Percentiles rank a stretch among this genome's conserved stretches.
phyloP scores from a whole-genome alignment of 1,284 basidiomycete genomes.

The Apiotrichum gamsii region DNA sequence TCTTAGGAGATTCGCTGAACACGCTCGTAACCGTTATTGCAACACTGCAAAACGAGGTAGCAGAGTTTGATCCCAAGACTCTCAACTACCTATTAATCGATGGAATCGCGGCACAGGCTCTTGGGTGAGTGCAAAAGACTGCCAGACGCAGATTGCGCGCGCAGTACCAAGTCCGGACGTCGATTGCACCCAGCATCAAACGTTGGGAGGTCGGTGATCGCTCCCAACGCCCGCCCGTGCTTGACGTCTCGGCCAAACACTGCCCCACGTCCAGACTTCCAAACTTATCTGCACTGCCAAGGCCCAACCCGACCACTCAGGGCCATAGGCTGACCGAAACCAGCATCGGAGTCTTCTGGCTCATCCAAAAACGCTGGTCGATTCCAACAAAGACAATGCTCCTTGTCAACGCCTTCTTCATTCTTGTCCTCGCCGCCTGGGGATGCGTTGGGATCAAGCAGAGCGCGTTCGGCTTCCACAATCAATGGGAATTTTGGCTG shows the following conservation, averaged over 20 bases:
- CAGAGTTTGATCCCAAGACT: slow-evolving; percentile 37
- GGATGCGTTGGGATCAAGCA: slow-evolving; percentile 21
- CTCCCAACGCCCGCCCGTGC: too few relatives aligned
- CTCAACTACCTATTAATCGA: slow-evolving; percentile 59
- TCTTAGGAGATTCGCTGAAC: slow-evolving; percentile 64
- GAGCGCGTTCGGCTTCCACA: slow-evolving; percentile 19
- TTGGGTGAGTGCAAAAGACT: slow-evolving; percentile 59
- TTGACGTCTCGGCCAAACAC: too few relatives aligned
- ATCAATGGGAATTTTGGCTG: slow-evolving; percentile 24
- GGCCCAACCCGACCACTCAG: too few relatives aligned
- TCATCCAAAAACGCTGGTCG: slow-evolving; percentile 64
- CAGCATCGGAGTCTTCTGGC: slow-evolving; percentile 60
- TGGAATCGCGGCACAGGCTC: slow-evolving; percentile 64
- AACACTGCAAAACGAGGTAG: slow-evolving; percentile 67
- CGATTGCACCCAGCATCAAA: too few relatives aligned
- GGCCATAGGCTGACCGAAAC: too few relatives aligned
- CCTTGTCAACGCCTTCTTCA: slow-evolving; percentile 39
- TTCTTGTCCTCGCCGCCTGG: slow-evolving; percentile 43
- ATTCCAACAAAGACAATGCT: slow-evolving; percentile 64
- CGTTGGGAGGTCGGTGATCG: too few relatives aligned
- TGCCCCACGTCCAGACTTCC: too few relatives aligned
- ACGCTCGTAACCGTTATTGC: slow-evolving; percentile 58
- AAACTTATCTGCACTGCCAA: too few relatives aligned
- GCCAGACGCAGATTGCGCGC: too few relatives aligned
- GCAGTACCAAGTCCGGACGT: too few relatives aligned